These are phyloP conservation scores for Pelargonium citronellum DNA, from an alignment of 441 rosid species.

Conservation along the genomic window DNA sequence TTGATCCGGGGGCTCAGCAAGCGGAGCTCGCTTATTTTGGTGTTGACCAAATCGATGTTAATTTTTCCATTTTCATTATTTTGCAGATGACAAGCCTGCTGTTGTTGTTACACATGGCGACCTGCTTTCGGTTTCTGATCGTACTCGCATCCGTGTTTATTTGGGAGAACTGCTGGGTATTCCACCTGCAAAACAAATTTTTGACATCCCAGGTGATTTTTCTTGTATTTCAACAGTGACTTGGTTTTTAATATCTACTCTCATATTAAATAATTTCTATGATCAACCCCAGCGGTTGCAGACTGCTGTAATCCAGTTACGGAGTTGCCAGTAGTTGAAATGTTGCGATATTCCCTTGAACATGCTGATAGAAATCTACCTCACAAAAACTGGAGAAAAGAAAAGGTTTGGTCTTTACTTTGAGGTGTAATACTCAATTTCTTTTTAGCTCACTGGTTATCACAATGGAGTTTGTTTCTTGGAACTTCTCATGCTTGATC, in stretches of 20 bases:
- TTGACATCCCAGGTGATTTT: slow-evolving; percentile 72
- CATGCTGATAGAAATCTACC: slow-evolving; percentile 69
- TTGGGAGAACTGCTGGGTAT: slow-evolving; percentile 70
- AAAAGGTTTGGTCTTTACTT: slow-evolving; percentile 34
- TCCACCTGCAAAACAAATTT: slow-evolving; percentile 62
- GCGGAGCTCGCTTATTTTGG: neutral
- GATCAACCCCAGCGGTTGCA: slow-evolving; percentile 26
- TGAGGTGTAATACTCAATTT: neutral
- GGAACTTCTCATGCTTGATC: neutral
- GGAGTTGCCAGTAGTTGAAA: slow-evolving; percentile 41
- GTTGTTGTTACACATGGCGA: slow-evolving; percentile 80
- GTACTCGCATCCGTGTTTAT: slow-evolving; percentile 42
- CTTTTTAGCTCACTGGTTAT: neutral
- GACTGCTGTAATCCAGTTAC: slow-evolving; percentile 48
- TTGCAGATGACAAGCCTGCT: slow-evolving; percentile 73
- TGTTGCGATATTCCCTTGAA: slow-evolving; percentile 72
- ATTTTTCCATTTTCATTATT: slow-evolving; percentile 2
- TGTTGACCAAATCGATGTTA: neutral
- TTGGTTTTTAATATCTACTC: neutral
- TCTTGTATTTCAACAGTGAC: neutral
- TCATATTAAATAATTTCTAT: neutral
- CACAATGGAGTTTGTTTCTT: neutral
- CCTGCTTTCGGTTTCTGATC: slow-evolving; percentile 53
- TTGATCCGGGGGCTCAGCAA: neutral
- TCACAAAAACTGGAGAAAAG: slow-evolving; percentile 23